Conservation (phyloP, 176 grass and related monocot genomes). For the Aegilops tauschii region DNA sequence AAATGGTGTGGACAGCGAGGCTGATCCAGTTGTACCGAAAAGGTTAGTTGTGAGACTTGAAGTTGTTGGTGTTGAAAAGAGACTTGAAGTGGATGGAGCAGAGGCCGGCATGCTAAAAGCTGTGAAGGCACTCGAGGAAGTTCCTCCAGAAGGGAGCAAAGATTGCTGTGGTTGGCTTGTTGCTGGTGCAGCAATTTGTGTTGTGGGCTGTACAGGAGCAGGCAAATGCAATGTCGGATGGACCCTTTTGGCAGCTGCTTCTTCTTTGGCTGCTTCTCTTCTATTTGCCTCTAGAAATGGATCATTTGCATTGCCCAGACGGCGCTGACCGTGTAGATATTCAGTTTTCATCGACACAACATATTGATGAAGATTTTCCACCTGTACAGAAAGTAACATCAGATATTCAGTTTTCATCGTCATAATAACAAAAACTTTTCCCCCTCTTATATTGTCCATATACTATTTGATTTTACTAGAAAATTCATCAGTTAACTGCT, state of each 20-base stretch:
- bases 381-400: constrained; percentile 47
- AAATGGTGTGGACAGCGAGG: constrained; percentile 74
- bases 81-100: constrained; percentile 57
- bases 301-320: constrained; percentile 59
- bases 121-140: constrained; percentile 50
- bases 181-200: constrained; percentile 41
- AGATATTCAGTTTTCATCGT: neutral
- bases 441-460: neutral
- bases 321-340: constrained; percentile 66
- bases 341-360: constrained; percentile 79
- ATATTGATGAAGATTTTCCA: constrained; percentile 95
- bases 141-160: constrained; percentile 37
- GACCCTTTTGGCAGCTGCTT: constrained; percentile 82
- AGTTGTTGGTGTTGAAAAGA: constrained; percentile 74
- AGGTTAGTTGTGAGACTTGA: constrained; percentile 57
- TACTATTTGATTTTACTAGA: neutral
- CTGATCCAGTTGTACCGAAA: constrained; percentile 60
- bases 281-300: constrained; percentile 96
- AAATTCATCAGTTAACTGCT: neutral
- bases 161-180: constrained; percentile 46
- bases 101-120: constrained; percentile 53
- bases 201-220: constrained; percentile 48
- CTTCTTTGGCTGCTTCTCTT: constrained; percentile 84
- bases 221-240: constrained; percentile 93
- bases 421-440: neutral